Evolutionary conservation across 768 basidiomycete species (phyloP).

Genomic region (Auriculariales sp.): DNA sequence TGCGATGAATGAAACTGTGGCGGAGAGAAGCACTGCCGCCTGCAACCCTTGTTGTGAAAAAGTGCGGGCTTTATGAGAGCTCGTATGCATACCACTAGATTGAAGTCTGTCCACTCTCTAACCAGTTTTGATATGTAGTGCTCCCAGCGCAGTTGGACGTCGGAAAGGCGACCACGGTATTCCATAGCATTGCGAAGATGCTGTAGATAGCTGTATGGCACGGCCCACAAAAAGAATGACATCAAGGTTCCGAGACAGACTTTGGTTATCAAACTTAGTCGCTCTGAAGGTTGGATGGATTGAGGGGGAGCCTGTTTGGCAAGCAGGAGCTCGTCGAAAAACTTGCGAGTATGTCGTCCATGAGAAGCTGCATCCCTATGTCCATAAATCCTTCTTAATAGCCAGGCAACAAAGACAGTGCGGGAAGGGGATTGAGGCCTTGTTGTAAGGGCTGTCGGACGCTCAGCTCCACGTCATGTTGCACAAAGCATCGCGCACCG

Average conservation of each 20-base stretch:
- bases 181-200: conserved; percentile 34
- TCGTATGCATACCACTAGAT: conserved; percentile 31
- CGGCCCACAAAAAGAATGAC: conserved; percentile 33
- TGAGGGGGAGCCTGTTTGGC: not conserved
- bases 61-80: not conserved
- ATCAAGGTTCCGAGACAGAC: conserved; percentile 24
- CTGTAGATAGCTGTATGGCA: conserved; percentile 34
- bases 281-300: not conserved
- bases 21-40: conserved; percentile 23
- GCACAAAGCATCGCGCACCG: not conserved
- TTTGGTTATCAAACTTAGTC: not conserved
- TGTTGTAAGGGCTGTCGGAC: not conserved
- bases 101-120: conserved; percentile 40
- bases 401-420: conserved; percentile 33
- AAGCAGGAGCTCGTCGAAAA: not conserved
- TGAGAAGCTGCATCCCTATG: not conserved
- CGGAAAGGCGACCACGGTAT: conserved; percentile 33
- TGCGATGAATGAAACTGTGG: conserved; percentile 34
- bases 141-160: conserved; percentile 35
- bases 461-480: not conserved
- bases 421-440: conserved; percentile 18
- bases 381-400: conserved; percentile 33
- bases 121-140: conserved; percentile 34
- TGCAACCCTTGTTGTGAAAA: conserved; percentile 8
- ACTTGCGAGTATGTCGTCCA: not conserved